Percentiles rank a stretch among this genome's conserved stretches.
Evolutionary conservation across 495 filamentous ascomycete species (phyloP).

Genomic region (Opeltia flavorubescens): DNA sequence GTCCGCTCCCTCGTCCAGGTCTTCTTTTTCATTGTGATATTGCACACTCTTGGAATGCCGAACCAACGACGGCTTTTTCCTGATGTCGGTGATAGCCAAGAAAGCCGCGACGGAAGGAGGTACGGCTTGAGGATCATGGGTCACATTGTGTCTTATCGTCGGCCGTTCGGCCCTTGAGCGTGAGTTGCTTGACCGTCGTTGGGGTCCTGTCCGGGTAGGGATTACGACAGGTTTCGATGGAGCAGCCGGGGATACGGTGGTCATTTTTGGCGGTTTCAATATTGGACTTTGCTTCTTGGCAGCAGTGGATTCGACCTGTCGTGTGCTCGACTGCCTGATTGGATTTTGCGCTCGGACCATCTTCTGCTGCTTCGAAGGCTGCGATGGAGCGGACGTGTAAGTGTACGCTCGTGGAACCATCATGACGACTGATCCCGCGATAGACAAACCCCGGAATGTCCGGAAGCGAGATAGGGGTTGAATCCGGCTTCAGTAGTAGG

Average conservation of each 20-base stretch:
- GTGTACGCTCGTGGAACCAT: conserved; percentile 14
- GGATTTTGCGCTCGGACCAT: neutral
- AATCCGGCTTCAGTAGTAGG: too few relatives aligned
- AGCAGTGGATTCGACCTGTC: neutral
- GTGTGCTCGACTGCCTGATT: neutral
- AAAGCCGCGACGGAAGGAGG: conserved; percentile 12
- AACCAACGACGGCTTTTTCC: too few relatives aligned
- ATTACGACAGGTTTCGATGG: conserved; percentile 17
- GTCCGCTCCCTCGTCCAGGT: neutral
- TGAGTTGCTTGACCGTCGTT: conserved; percentile 2
- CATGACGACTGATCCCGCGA: too few relatives aligned
- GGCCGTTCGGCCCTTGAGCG: conserved; percentile 1
- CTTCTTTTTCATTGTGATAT: neutral
- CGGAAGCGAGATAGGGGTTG: too few relatives aligned
- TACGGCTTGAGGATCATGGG: conserved; percentile 9
- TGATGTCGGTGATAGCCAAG: conserved; percentile 13
- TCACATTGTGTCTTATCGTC: neutral
- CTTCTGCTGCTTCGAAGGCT: neutral
- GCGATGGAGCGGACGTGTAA: conserved; percentile 6
- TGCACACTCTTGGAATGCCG: neutral
- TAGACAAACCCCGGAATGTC: too few relatives aligned
- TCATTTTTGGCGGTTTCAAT: conserved; percentile 19
- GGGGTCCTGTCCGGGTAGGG: conserved; percentile 9
- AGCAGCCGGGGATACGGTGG: conserved; percentile 6
- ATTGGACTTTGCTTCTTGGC: conserved; percentile 20